Percentiles rank a stretch among this genome's conserved stretches.
These are phyloP conservation scores for Hirsutella thompsonii DNA, from an alignment of 2,329 filamentous ascomycete genomes.

Conservation along the genomic window DNA sequence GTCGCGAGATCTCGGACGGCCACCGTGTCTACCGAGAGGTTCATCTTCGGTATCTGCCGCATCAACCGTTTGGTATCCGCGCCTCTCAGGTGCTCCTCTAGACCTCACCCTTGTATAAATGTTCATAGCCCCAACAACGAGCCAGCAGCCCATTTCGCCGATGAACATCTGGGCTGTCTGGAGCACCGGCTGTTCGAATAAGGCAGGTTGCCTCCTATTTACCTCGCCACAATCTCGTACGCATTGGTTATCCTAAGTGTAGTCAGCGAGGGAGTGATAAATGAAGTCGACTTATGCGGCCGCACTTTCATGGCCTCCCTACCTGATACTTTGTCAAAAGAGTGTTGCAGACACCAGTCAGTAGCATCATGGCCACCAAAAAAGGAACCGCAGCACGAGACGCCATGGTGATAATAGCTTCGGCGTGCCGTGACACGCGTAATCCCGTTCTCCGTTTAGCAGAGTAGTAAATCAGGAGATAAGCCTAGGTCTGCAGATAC, in stretches of 20 bases:
- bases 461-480: too few species aligned
- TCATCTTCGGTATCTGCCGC: constrained; percentile 26
- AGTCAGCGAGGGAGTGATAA: not conserved
- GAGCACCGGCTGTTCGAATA: constrained; percentile 90
- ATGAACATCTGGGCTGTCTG: constrained; percentile 98
- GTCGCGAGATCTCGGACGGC: constrained; percentile 29
- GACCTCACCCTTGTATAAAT: constrained; percentile 48
- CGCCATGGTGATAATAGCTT: constrained; percentile 41
- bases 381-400: constrained; percentile 63
- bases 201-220: constrained; percentile 50
- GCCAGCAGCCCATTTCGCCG: constrained; percentile 91
- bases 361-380: constrained; percentile 88
- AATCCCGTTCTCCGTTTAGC: too few species aligned
- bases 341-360: constrained; percentile 94
- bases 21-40: constrained; percentile 6
- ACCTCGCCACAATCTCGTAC: constrained; percentile 73
- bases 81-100: constrained; percentile 26
- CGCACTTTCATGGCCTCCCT: constrained; percentile 3
- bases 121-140: constrained; percentile 63
- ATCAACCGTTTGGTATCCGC: constrained; percentile 55
- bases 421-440: too few species aligned
- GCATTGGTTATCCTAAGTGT: constrained; percentile 82
- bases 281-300: not conserved
- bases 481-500: too few species aligned
- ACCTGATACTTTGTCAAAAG: constrained; percentile 95